Evolutionary conservation across 1,139 yeast genomes (phyloP).

Genomic region (Suhomyces taliae): DNA sequence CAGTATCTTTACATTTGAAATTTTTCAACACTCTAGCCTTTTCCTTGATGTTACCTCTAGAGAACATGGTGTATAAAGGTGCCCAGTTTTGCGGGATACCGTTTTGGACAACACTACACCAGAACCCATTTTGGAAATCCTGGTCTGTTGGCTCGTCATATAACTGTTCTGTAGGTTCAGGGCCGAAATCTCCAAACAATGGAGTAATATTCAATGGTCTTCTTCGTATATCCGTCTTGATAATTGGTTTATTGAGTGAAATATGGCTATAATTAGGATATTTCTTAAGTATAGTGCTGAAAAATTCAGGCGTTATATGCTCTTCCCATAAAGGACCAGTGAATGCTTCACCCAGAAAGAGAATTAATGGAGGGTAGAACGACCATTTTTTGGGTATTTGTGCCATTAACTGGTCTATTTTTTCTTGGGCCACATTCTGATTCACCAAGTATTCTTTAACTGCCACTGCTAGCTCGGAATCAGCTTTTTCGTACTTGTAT

Average conservation of each 20-base stretch:
- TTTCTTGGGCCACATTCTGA: background rate
- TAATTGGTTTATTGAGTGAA: slow-evolving; percentile 72
- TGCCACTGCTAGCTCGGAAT: background rate
- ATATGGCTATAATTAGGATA: slow-evolving; percentile 50
- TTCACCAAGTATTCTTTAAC: background rate
- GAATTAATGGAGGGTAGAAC: slow-evolving; percentile 65
- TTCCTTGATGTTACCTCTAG: slow-evolving; percentile 85
- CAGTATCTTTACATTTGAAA: slow-evolving; percentile 28
- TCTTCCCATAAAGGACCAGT: slow-evolving; percentile 36
- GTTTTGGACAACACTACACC: slow-evolving; percentile 74
- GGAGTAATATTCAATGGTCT: slow-evolving; percentile 61
- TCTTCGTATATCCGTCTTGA: slow-evolving; percentile 55
- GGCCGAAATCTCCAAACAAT: slow-evolving; percentile 67
- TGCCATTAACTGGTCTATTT: background rate
- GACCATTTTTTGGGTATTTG: slow-evolving; percentile 55
- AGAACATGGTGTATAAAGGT: slow-evolving; percentile 83
- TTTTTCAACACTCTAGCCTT: slow-evolving; percentile 59
- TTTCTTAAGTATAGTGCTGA: slow-evolving; percentile 20
- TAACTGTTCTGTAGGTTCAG: slow-evolving; percentile 26
- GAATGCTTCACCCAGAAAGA: slow-evolving; percentile 50
- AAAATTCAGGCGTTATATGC: slow-evolving; percentile 17
- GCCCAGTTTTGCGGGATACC: slow-evolving; percentile 83
- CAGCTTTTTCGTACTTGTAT: background rate
- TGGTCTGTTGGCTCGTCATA: slow-evolving; percentile 37
- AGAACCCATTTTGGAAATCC: slow-evolving; percentile 57